Evolutionary conservation across 2,329 filamentous ascomycete genomes (phyloP).

Genomic region (Colletotrichum sp.): DNA sequence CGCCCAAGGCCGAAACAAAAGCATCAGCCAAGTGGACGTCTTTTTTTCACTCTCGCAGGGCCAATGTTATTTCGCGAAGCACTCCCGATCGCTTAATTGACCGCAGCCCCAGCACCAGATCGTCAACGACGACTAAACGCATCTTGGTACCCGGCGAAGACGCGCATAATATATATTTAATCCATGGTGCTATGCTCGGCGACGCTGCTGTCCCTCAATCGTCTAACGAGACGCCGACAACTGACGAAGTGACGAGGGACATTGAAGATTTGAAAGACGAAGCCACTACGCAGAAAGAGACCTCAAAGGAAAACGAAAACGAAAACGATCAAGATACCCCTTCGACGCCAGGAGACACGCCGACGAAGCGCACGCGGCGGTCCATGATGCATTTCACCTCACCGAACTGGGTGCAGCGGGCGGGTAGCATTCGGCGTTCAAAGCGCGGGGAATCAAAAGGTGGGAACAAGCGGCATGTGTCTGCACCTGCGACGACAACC

Average conservation of each 20-base stretch:
- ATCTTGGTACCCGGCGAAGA: constrained; percentile 33
- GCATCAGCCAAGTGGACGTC: constrained; percentile 53
- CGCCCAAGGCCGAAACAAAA: neutral
- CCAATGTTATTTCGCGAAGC: constrained; percentile 30
- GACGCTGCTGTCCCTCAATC: neutral
- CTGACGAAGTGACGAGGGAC: neutral
- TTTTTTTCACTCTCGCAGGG: constrained; percentile 57
- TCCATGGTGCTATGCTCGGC: constrained; percentile 21
- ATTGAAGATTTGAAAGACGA: neutral
- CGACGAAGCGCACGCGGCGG: constrained; percentile 51
- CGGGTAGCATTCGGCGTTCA: constrained; percentile 60
- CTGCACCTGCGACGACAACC: constrained; percentile 50
- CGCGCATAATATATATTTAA: constrained; percentile 26
- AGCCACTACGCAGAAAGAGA: neutral
- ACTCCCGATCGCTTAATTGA: constrained; percentile 32
- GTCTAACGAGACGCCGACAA: neutral
- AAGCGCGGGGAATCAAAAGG: constrained; percentile 53
- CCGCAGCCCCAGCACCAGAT: constrained; percentile 24
- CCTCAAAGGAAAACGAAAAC: neutral
- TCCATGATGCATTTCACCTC: constrained; percentile 66
- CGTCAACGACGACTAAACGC: constrained; percentile 28
- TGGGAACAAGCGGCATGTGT: constrained; percentile 56
- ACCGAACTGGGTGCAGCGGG: constrained; percentile 61
- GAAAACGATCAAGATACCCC: constrained; percentile 7
- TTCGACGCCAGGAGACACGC: constrained; percentile 41